Conservation (phyloP, 2,329 filamentous ascomycete species). For the Aspergillus sp. region DNA sequence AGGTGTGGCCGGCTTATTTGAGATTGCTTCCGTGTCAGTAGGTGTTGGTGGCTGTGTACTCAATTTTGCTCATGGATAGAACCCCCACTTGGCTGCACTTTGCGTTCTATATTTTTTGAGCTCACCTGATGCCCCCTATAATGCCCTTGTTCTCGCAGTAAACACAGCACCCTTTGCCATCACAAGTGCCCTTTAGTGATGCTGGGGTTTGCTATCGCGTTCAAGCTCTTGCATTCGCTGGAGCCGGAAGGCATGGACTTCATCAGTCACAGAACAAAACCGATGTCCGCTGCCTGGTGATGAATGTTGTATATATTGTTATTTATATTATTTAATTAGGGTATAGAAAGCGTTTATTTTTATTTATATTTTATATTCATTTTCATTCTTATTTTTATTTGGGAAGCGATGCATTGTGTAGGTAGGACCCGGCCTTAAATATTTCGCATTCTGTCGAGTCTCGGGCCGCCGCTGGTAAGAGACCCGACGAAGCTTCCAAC, state of each 20-base stretch:
- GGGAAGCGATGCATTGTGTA: not conserved
- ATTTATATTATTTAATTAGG: constrained; percentile 21
- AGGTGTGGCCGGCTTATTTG: constrained; percentile 14
- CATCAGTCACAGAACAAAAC: not conserved
- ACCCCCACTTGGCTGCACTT: not conserved
- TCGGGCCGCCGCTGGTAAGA: not conserved
- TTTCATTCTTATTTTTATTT: not conserved
- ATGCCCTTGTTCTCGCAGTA: constrained; percentile 7
- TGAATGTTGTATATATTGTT: constrained; percentile 22
- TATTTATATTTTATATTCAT: not conserved
- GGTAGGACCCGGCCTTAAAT: too few relatives aligned
- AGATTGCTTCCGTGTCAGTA: constrained; percentile 16
- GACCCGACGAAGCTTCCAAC: not conserved
- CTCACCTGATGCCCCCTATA: not conserved
- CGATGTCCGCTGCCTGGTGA: constrained; percentile 4
- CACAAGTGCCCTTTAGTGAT: constrained; percentile 25
- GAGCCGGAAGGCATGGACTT: not conserved
- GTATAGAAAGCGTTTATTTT: constrained; percentile 19
- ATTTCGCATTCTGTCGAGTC: not conserved
- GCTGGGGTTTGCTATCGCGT: constrained; percentile 8
- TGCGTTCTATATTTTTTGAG: constrained; percentile 3
- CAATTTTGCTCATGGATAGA: constrained; percentile 7
- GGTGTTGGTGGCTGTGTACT: constrained; percentile 27
- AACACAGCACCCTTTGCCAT: constrained; percentile 8
- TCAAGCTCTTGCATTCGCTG: not conserved